A percentile compares a stretch with the other conserved stretches of the same genome.
Evolutionary conservation across 768 basidiomycete species (phyloP).

Genomic region (Tubosaeta sp.): DNA sequence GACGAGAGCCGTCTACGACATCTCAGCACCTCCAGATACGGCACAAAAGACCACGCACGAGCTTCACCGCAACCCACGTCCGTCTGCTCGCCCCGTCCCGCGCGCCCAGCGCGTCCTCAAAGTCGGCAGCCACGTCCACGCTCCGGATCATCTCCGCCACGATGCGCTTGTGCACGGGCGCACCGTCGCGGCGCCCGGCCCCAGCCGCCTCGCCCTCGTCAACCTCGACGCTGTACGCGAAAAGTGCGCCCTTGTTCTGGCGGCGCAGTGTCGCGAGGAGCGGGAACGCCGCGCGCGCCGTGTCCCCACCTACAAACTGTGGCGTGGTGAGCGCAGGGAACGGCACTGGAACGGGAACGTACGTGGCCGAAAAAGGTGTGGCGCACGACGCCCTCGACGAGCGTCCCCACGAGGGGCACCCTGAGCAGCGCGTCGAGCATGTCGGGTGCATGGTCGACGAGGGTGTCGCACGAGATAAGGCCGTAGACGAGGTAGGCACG

Average conservation of each 20-base stretch:
- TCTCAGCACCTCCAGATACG: neutral
- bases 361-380: constrained; percentile 86
- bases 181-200: neutral
- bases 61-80: constrained; percentile 85
- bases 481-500: constrained; percentile 81
- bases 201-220: constrained; percentile 52
- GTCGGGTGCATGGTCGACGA: constrained; percentile 73
- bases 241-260: constrained; percentile 69
- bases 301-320: constrained; percentile 89
- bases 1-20: constrained; percentile 61
- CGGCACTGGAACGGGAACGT: constrained; percentile 7
- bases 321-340: neutral
- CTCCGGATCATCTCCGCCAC: constrained; percentile 66
- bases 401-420: constrained; percentile 50
- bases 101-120: constrained; percentile 51
- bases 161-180: constrained; percentile 50
- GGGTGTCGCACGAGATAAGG: constrained; percentile 67
- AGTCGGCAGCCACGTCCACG: constrained; percentile 56
- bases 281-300: constrained; percentile 62
- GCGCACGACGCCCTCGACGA: constrained; percentile 68
- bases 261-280: constrained; percentile 57
- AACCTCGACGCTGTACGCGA: constrained; percentile 86
- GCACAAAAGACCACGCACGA: constrained; percentile 42
- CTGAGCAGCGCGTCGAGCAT: constrained; percentile 51
- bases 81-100: constrained; percentile 38